These are phyloP conservation scores for Malus asiatica DNA, from an alignment of 306 rosid species.

Conservation along the genomic window DNA sequence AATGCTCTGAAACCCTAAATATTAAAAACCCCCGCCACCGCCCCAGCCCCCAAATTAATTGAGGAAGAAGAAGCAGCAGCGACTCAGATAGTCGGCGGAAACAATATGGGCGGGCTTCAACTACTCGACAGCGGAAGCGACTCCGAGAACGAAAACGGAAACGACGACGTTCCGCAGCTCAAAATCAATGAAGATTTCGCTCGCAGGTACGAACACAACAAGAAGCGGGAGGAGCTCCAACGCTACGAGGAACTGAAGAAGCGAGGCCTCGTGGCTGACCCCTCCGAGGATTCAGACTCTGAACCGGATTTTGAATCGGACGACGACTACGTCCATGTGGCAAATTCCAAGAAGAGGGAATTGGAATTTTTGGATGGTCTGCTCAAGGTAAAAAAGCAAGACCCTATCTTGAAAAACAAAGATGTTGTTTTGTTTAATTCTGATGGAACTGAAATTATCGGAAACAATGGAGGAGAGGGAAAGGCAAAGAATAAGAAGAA, in stretches of 20 bases:
- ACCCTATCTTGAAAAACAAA: slow-evolving; percentile 52
- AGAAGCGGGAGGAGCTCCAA: slow-evolving; percentile 80
- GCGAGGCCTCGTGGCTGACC: slow-evolving; percentile 49
- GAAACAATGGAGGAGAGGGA: slow-evolving; percentile 20
- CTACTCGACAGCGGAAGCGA: slow-evolving; percentile 64
- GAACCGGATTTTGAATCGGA: neutral
- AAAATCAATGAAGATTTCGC: slow-evolving; percentile 48
- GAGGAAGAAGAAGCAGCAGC: neutral
- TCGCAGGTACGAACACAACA: slow-evolving; percentile 57
- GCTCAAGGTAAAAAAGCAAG: slow-evolving; percentile 61
- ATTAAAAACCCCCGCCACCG: neutral
- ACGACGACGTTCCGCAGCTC: slow-evolving; percentile 41
- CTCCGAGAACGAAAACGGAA: slow-evolving; percentile 35
- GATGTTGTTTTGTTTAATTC: slow-evolving; percentile 49
- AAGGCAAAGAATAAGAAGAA: slow-evolving; percentile 25
- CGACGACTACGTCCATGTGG: neutral
- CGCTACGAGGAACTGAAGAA: slow-evolving; percentile 67
- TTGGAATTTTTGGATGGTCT: slow-evolving; percentile 55
- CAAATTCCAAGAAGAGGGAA: slow-evolving; percentile 24
- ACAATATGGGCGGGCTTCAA: slow-evolving; percentile 30
- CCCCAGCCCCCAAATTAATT: neutral
- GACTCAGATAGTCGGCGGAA: neutral
- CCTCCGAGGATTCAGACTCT: slow-evolving; percentile 10
- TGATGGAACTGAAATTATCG: slow-evolving; percentile 26
- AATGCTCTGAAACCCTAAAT: neutral